These are phyloP conservation scores for Isatis lusitanica DNA, from an alignment of 441 rosid species.

Conservation along the genomic window DNA sequence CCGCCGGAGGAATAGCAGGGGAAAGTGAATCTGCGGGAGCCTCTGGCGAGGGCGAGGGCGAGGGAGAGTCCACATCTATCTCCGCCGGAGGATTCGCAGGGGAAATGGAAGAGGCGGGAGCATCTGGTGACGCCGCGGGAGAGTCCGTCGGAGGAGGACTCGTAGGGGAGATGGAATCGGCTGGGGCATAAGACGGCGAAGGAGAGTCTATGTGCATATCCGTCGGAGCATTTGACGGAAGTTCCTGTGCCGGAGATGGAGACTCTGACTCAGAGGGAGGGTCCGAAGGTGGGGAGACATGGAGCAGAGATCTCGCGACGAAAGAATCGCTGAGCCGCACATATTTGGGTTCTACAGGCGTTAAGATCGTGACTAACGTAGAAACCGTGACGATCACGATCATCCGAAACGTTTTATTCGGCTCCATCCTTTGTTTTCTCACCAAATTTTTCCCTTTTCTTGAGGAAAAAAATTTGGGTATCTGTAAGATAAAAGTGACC, in stretches of 20 bases:
- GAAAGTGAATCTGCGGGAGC: too few species aligned
- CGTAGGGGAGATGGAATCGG: too few species aligned
- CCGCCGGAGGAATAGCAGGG: too few species aligned
- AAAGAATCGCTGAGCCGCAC: not conserved
- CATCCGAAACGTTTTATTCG: not conserved
- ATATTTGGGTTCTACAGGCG: conserved; percentile 8
- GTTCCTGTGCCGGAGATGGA: conserved; percentile 5
- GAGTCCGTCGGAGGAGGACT: too few species aligned
- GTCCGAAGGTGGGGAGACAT: conserved; percentile 1
- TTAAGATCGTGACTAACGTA: conserved; percentile 1
- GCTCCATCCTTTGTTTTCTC: conserved; percentile 18
- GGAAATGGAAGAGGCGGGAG: not conserved
- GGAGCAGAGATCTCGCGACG: conserved; percentile 28
- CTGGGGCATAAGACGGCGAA: too few species aligned
- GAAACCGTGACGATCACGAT: conserved; percentile 30
- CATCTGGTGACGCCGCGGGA: not conserved
- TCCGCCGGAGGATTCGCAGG: not conserved
- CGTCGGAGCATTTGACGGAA: too few species aligned
- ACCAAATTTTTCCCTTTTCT: not conserved
- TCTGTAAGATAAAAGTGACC: not conserved
- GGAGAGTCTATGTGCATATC: too few species aligned
- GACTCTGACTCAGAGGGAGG: not conserved
- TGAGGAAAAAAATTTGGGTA: not conserved
- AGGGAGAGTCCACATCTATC: too few species aligned
- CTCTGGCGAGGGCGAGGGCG: too few species aligned